Conservation (phyloP, 208 protist genomes). For the Angomonas deanei region DNA sequence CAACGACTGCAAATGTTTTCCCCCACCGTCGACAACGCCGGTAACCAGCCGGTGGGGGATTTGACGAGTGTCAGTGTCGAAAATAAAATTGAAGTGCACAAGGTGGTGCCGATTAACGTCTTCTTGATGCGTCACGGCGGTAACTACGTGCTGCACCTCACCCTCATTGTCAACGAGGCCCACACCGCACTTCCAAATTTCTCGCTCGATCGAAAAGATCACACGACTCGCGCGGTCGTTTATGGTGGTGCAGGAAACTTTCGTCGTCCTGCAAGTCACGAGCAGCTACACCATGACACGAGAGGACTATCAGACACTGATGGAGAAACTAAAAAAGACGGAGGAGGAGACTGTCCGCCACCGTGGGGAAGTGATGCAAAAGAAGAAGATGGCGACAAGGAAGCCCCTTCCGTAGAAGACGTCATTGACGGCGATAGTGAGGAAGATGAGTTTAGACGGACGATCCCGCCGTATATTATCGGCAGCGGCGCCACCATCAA, state of each 20-base stretch:
- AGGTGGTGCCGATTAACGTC: conserved; percentile 61
- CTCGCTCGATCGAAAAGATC: conserved; percentile 31
- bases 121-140: conserved; percentile 84
- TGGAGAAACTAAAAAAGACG: neutral
- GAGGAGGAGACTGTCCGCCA: neutral
- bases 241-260: conserved; percentile 58
- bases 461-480: conserved; percentile 9
- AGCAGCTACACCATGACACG: conserved; percentile 22
- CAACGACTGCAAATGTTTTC: conserved; percentile 54
- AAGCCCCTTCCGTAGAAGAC: neutral
- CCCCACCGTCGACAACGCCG: conserved; percentile 18
- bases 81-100: conserved; percentile 6
- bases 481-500: conserved; percentile 37
- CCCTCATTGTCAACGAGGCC: conserved; percentile 44
- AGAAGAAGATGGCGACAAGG: neutral
- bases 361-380: neutral
- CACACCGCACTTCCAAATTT: conserved; percentile 31
- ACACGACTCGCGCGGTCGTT: conserved; percentile 35
- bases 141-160: conserved; percentile 71
- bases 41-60: neutral
- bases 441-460: neutral
- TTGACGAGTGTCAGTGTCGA: neutral
- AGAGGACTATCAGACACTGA: conserved; percentile 12
- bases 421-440: too few relatives aligned
- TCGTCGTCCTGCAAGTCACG: conserved; percentile 34